Base-by-base conservation (phyloP, 371 early-diverging fungal genomes). In the Mucor velutinosus region DNA sequence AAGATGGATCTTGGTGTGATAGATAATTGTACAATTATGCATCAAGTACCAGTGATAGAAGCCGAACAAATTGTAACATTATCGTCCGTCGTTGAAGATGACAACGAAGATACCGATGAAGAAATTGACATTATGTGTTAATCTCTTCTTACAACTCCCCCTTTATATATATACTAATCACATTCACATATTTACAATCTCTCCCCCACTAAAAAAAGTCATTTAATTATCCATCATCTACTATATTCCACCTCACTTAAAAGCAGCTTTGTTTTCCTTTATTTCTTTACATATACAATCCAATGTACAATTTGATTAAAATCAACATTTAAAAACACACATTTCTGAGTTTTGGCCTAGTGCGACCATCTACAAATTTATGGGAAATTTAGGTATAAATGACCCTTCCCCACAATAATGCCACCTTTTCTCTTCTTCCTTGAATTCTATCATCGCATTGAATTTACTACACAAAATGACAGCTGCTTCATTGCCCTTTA, bases 1-100 rank as follows among this genome's bases (percentile, higher is more conserved):
- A 66, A 76, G 37, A 81, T 81, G 81, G 84, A 81, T 58, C 70
- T 79, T 47, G 65, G 65, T 32, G 80, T 84, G 19, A 75, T 76
- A 7, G 76, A 75, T 32, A 81, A 84, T 43, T 53, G 73, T 30
- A 81, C 80, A 21, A 84, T 84, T 66, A 77, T 67, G 10, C 81
- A 81, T 64, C 53, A 73, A 58, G 27, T 41, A 29, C 71, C 56
- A 51, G 57, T 66, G 35, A 43, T 53, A 51, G 53, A 23, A 27
- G 37, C 60, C 7, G 62, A 64, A 51, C 60, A 68, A 53, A 39
- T 64, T n/a, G 29, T 61, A 30, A 49, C 58, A 21, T 47, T 43
- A 56, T 39, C 56, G n/a, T 25, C 57, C 7, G 53, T 41, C 4
- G 21, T 37, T 23, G 71, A 65, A 58, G 59, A 43, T 25, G 66